Base-by-base conservation (phyloP, 441 rosid genomes). In the Kokia cookei region DNA sequence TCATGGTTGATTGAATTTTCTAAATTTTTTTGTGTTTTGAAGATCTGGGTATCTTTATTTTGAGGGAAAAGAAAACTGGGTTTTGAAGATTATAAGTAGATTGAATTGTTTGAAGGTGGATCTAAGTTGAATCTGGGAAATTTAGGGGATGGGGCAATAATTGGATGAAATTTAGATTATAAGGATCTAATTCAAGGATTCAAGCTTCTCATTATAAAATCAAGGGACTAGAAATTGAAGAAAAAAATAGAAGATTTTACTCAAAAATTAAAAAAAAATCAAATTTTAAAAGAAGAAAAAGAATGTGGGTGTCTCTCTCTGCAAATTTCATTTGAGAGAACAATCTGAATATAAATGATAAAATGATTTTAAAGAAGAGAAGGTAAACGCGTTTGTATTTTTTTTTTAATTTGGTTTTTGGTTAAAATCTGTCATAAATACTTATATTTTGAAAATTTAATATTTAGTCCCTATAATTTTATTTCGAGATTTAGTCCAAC, bases 171-270 rank as follows among this genome's bases (percentile, higher is more conserved):
- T 8, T 37, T 57, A 19, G 29, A 27, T 61, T 13, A 78, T 83
- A 85, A 74, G 81, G 85, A 83, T 79, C 86, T 79, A 8, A 40
- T 40, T 11, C 45, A 40, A 40, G 45, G 79, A 79, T 58, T 8
- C 53, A 48, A 73, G 76, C 0, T 35, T 51, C 29, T 73, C 76
- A 50, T 51, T 32, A 59, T 10, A 66, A 37, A 74, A 60, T 62
- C 42, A 74, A 40, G 32, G 45, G 24, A 45, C 69, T n/a, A 12
- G 11, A 54, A 4, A 45, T 22, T 17, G 57, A 5, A 24, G 32
- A 8, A 35, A 11, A 71, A 53, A 13, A 51, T n/a, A 22, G 69
- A 75, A 73, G 10, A 1, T n/a, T 73, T 72, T 55, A 67, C 13
- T 40, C 1, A 14, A 59, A 26, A 29, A n/a, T 5, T 32, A 35